These are phyloP conservation scores for Hordeum vulgare DNA, from an alignment of 176 grass and related monocot species.

Conservation along the genomic window DNA sequence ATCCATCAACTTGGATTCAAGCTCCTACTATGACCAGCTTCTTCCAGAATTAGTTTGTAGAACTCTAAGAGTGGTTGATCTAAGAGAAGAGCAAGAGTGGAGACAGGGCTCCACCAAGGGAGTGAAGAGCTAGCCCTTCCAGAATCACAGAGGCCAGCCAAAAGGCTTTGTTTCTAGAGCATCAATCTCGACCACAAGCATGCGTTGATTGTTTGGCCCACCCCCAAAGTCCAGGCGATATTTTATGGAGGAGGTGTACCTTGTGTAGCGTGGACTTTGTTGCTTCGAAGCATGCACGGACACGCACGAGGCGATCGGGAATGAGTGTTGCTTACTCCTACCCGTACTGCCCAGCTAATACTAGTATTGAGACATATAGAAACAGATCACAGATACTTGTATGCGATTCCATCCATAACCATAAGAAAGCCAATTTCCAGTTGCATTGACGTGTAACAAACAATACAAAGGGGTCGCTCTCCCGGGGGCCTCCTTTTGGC, in stretches of 20 bases:
- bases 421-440: conserved; percentile 19
- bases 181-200: not conserved
- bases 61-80: not conserved
- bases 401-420: not conserved
- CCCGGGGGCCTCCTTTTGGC: conserved; percentile 25
- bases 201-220: not conserved
- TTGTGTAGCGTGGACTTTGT: not conserved
- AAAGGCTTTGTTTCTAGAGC: not conserved
- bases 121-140: not conserved
- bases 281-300: conserved; percentile 11
- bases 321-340: not conserved
- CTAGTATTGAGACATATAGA: not conserved
- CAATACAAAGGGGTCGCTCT: conserved; percentile 36
- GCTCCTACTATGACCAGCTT: not conserved
- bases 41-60: not conserved
- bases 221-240: not conserved
- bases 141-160: not conserved
- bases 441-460: conserved; percentile 33
- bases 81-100: not conserved
- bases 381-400: not conserved
- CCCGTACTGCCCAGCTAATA: not conserved
- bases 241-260: not conserved
- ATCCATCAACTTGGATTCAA: no score
- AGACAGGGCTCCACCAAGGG: not conserved
- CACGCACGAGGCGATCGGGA: conserved; percentile 11